A percentile compares a stretch with the other conserved stretches of the same genome.
These are phyloP conservation scores for Paramecium pentaurelia DNA, from an alignment of 73 alveolate species.

Conservation along the genomic window DNA sequence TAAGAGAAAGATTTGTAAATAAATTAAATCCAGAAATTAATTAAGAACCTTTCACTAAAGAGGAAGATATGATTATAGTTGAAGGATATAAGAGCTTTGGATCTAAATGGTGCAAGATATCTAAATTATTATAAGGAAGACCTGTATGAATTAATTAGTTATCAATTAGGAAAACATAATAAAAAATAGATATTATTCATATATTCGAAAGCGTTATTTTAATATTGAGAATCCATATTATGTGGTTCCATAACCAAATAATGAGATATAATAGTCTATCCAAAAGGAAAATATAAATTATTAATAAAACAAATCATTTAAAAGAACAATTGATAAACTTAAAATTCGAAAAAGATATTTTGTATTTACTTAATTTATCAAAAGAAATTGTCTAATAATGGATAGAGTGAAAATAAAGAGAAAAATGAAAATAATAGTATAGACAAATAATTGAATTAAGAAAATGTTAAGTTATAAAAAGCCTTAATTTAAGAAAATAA, in stretches of 20 bases:
- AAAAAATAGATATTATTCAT: slow-evolving; percentile 25
- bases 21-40: slow-evolving; percentile 93
- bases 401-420: background rate
- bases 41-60: slow-evolving; percentile 85
- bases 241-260: background rate
- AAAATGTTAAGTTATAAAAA: background rate
- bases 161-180: slow-evolving; percentile 23
- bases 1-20: slow-evolving; percentile 97
- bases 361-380: background rate
- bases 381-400: background rate
- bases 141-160: background rate
- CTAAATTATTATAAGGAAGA: slow-evolving; percentile 45
- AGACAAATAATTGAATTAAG: background rate
- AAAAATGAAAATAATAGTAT: background rate
- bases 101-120: slow-evolving; percentile 50
- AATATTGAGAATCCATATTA: slow-evolving; percentile 36
- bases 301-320: background rate
- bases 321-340: background rate
- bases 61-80: slow-evolving; percentile 70
- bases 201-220: slow-evolving; percentile 18
- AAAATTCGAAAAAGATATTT: background rate
- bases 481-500: background rate
- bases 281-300: background rate
- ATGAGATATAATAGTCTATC: background rate
- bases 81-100: slow-evolving; percentile 21